Percentiles rank a stretch among this genome's conserved stretches.
Conservation (phyloP, 192 early-diverging fungal species). For the Entrophospora sp. region DNA sequence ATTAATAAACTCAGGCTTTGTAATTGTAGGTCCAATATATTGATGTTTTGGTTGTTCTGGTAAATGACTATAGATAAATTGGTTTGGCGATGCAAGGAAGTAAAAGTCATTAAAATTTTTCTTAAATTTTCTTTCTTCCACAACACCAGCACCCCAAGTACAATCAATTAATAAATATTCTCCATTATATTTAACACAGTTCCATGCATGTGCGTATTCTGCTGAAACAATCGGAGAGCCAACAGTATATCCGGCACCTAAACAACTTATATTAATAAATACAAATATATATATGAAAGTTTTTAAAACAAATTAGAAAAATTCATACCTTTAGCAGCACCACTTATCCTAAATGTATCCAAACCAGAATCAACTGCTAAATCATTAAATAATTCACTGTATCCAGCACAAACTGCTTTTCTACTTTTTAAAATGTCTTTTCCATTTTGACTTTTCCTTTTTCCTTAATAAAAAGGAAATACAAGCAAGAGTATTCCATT, state of each 20-base stretch:
- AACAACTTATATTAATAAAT: neutral
- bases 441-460: constrained; percentile 20
- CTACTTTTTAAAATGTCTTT: constrained; percentile 36
- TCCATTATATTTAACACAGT: constrained; percentile 39
- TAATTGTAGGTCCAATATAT: constrained; percentile 37
- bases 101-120: constrained; percentile 44
- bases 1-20: neutral
- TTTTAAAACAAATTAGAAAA: neutral
- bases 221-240: neutral
- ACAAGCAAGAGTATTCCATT: neutral
- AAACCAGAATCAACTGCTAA: constrained; percentile 41
- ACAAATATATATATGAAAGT: neutral
- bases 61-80: constrained; percentile 50
- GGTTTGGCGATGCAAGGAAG: constrained; percentile 41
- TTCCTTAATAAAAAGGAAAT: constrained; percentile 23
- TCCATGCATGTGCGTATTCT: constrained; percentile 44
- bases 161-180: constrained; percentile 49
- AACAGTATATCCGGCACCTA: constrained; percentile 13
- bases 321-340: constrained; percentile 40
- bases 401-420: constrained; percentile 47
- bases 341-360: constrained; percentile 33
- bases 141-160: constrained; percentile 48
- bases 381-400: constrained; percentile 42
- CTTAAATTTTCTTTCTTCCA: constrained; percentile 28
- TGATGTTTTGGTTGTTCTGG: constrained; percentile 42